Conservation (phyloP, 2,329 filamentous ascomycete species). For the Metarhizium guizhouense region DNA sequence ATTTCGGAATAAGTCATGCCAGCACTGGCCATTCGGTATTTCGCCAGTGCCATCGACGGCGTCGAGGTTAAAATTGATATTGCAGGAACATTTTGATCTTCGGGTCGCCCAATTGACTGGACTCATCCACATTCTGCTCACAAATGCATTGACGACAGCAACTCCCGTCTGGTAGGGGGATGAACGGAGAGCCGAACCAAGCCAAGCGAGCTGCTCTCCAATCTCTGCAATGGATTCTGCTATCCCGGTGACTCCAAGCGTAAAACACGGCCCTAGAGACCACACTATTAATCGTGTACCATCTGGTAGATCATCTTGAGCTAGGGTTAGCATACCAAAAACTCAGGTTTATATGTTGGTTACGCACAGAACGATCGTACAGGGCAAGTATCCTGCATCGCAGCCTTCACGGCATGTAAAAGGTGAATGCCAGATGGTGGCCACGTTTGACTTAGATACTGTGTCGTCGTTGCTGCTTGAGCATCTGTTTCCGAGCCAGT, state of each 20-base stretch:
- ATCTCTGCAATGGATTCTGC: slow-evolving; percentile 3
- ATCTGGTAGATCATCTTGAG: background rate
- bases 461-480: background rate
- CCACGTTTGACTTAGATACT: background rate
- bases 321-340: background rate
- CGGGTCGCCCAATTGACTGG: too few relatives aligned
- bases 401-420: background rate
- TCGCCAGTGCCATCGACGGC: background rate
- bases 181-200: slow-evolving; percentile 7
- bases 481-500: background rate
- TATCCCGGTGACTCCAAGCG: background rate
- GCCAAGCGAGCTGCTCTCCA: slow-evolving; percentile 9
- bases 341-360: too few relatives aligned
- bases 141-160: background rate
- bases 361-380: too few relatives aligned
- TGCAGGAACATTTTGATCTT: background rate
- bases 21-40: slow-evolving; percentile 7
- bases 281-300: background rate
- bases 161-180: slow-evolving; percentile 2
- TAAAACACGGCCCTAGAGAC: background rate
- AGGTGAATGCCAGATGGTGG: background rate
- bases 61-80: background rate
- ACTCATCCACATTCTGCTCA: background rate
- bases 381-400: background rate
- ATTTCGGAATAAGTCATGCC: slow-evolving; percentile 8